Percentiles rank a stretch among this genome's conserved stretches.
These are phyloP conservation scores for Trypanosoma avium DNA, from an alignment of 208 protist genomes.

Conservation along the genomic window DNA sequence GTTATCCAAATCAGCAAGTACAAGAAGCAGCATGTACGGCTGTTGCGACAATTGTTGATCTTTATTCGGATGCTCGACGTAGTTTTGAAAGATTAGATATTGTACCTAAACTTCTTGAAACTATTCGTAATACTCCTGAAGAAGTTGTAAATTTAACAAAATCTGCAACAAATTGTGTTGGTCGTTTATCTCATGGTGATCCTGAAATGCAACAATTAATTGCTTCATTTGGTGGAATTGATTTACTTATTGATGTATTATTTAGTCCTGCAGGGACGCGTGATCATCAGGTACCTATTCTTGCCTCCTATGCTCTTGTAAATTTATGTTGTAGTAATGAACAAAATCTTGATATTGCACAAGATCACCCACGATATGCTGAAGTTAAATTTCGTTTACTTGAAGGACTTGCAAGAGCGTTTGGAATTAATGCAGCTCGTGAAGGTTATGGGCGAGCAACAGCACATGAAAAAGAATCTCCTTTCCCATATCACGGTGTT, in stretches of 20 bases:
- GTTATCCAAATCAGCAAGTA: slow-evolving; percentile 90
- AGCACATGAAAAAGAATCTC: slow-evolving; percentile 64
- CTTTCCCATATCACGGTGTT: slow-evolving; percentile 90
- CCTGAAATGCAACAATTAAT: slow-evolving; percentile 71
- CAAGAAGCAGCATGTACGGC: slow-evolving; percentile 87
- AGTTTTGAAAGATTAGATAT: slow-evolving; percentile 72
- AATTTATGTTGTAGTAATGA: slow-evolving; percentile 88
- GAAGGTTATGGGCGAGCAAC: slow-evolving; percentile 84
- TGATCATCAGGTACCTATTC: slow-evolving; percentile 89
- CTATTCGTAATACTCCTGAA: slow-evolving; percentile 78
- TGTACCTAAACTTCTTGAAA: slow-evolving; percentile 84
- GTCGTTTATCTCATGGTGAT: slow-evolving; percentile 85
- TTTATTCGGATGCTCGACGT: slow-evolving; percentile 54
- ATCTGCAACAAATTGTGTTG: slow-evolving; percentile 85
- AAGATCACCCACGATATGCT: slow-evolving; percentile 68
- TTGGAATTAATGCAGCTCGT: slow-evolving; percentile 78
- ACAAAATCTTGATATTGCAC: slow-evolving; percentile 71
- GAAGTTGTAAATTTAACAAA: slow-evolving; percentile 89
- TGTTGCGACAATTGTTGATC: slow-evolving; percentile 83
- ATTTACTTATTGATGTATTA: slow-evolving; percentile 84
- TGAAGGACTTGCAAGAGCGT: slow-evolving; percentile 85
- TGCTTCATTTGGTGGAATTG: slow-evolving; percentile 75
- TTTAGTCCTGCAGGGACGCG: slow-evolving; percentile 81
- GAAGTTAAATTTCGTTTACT: slow-evolving; percentile 88
- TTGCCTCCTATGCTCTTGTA: slow-evolving; percentile 89